Evolutionary conservation across 1,284 basidiomycete genomes (phyloP).

Genomic region (Xerocomus alliaceus): DNA sequence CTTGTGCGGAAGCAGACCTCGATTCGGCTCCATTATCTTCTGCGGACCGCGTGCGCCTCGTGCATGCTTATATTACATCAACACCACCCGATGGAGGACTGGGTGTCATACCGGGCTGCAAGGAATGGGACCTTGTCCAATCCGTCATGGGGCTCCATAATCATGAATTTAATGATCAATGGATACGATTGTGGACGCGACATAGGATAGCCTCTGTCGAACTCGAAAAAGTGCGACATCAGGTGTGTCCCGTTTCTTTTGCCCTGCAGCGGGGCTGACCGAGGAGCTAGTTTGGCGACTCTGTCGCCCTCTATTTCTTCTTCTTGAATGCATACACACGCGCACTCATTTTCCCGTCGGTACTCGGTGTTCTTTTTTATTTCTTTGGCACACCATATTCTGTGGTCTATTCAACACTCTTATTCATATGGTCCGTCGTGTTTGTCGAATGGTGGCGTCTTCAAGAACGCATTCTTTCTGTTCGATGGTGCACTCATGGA

Average conservation of each 20-base stretch:
- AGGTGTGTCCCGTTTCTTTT: slow-evolving; percentile 35
- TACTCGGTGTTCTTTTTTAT: slow-evolving; percentile 65
- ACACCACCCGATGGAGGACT: slow-evolving; percentile 76
- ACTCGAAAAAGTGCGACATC: slow-evolving; percentile 49
- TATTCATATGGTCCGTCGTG: slow-evolving; percentile 82
- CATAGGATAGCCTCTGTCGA: slow-evolving; percentile 39
- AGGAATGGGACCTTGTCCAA: slow-evolving; percentile 81
- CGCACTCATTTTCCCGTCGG: slow-evolving; percentile 73
- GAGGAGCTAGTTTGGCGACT: slow-evolving; percentile 77
- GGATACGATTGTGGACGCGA: slow-evolving; percentile 43
- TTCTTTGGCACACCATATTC: slow-evolving; percentile 76
- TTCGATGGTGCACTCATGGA: slow-evolving; percentile 81
- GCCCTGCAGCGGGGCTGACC: neutral
- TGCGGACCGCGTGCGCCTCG: slow-evolving; percentile 80
- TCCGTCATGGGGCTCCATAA: slow-evolving; percentile 86
- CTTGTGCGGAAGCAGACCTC: slow-evolving; percentile 48
- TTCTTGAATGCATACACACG: slow-evolving; percentile 87
- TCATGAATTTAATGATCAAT: slow-evolving; percentile 70
- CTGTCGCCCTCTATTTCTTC: slow-evolving; percentile 89
- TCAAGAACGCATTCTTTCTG: slow-evolving; percentile 78
- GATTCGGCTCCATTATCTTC: slow-evolving; percentile 58
- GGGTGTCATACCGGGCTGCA: slow-evolving; percentile 73
- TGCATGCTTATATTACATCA: slow-evolving; percentile 78
- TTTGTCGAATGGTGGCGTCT: slow-evolving; percentile 92
- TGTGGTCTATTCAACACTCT: slow-evolving; percentile 75